phyloP scores from a whole-genome alignment of 2,329 filamentous ascomycete genomes.

The Aspergillus bombycis region DNA sequence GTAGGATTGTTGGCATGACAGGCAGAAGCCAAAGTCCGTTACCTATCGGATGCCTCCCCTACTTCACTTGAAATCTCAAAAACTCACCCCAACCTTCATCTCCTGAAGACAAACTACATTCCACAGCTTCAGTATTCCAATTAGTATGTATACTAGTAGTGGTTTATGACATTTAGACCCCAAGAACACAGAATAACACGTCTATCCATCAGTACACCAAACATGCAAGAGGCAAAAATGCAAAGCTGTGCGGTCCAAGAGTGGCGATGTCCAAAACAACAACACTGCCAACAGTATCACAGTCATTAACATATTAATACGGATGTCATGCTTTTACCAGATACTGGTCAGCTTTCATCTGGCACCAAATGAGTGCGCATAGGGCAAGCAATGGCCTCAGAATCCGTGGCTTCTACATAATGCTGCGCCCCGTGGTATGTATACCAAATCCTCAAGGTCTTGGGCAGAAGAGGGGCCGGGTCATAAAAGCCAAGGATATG shows the following conservation, averaged over 20 bases:
- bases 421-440: constrained; percentile 43
- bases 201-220: not conserved
- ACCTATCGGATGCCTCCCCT: not conserved
- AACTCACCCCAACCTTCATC: not conserved
- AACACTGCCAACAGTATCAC: not conserved
- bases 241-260: not conserved
- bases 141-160: not conserved
- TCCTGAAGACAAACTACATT: not conserved
- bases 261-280: constrained; percentile 4
- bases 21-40: not conserved
- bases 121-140: not conserved
- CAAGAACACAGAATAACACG: not conserved
- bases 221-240: not conserved
- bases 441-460: constrained; percentile 47
- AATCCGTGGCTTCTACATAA: constrained; percentile 41
- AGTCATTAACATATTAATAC: constrained; percentile 7
- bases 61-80: not conserved
- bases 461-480: constrained; percentile 45
- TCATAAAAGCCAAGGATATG: constrained; percentile 49
- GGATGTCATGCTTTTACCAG: not conserved
- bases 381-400: constrained; percentile 42
- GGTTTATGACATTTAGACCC: not conserved
- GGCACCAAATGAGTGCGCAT: constrained; percentile 40
- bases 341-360: not conserved
- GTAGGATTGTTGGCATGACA: not conserved